These are phyloP conservation scores for Trapa incisa DNA, from an alignment of 345 rosid genomes.

Conservation along the genomic window DNA sequence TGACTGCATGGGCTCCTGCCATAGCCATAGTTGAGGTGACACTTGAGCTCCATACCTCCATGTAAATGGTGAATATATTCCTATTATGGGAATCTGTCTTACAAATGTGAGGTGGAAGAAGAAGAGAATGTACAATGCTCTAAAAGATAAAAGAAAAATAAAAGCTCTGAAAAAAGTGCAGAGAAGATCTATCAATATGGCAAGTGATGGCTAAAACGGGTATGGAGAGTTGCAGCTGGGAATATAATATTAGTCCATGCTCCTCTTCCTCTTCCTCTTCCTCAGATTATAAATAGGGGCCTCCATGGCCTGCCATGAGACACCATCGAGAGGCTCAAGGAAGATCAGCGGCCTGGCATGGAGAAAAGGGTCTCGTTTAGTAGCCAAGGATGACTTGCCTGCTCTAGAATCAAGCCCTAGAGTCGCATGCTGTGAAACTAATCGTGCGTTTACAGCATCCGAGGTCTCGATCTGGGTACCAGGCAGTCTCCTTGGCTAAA, in stretches of 20 bases:
- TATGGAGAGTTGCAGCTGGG: background rate
- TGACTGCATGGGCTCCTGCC: too few species aligned
- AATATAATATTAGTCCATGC: too few species aligned
- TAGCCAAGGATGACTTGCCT: conserved; percentile 61
- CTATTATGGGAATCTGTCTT: too few species aligned
- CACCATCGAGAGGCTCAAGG: conserved; percentile 1
- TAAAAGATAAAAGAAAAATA: too few species aligned
- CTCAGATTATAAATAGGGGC: background rate
- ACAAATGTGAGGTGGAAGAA: too few species aligned
- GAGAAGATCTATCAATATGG: background rate
- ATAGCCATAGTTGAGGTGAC: too few species aligned
- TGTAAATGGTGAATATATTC: too few species aligned
- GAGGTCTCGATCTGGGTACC: background rate
- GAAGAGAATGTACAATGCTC: too few species aligned
- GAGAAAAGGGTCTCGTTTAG: conserved; percentile 23
- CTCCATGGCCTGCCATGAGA: background rate
- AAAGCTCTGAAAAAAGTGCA: too few species aligned
- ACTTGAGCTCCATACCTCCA: too few species aligned
- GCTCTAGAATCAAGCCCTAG: conserved; percentile 8
- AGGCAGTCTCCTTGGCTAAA: conserved; percentile 35
- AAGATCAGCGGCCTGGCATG: conserved; percentile 26
- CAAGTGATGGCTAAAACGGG: background rate
- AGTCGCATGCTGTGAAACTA: too few species aligned
- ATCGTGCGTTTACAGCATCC: background rate
- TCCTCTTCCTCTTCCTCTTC: background rate